A percentile compares a stretch with the other conserved stretches of the same genome.
Evolutionary conservation across 2,329 filamentous ascomycete species (phyloP).

Genomic region (Aspergillus eucalypticola): DNA sequence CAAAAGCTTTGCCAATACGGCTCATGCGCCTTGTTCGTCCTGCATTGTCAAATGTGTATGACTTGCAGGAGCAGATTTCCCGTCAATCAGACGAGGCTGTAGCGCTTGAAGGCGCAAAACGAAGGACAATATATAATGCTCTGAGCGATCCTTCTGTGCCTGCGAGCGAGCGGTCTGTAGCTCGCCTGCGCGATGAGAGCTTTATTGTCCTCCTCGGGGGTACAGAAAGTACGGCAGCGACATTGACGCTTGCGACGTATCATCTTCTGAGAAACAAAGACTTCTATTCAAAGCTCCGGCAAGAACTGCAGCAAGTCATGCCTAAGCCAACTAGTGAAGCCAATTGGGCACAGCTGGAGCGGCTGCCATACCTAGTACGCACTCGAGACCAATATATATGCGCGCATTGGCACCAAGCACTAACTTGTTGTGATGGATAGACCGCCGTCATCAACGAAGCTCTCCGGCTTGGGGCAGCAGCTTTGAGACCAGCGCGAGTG

Average conservation of each 20-base stretch:
- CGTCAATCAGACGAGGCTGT: neutral
- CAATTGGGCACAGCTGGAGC: conserved; percentile 37
- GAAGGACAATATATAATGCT: neutral
- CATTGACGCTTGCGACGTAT: conserved; percentile 31
- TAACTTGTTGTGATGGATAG: neutral
- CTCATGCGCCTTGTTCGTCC: conserved; percentile 1
- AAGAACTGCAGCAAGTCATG: conserved; percentile 32
- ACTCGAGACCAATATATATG: neutral
- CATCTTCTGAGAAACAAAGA: conserved; percentile 24
- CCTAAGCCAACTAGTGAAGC: conserved; percentile 25
- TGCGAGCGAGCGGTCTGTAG: neutral
- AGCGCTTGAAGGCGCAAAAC: neutral
- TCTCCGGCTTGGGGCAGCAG: conserved; percentile 43
- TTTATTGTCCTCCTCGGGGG: conserved; percentile 41
- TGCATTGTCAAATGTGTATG: neutral
- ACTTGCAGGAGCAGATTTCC: neutral
- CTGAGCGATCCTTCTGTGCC: conserved; percentile 5
- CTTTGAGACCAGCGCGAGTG: conserved; percentile 30
- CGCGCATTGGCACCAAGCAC: neutral
- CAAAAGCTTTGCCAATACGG: neutral
- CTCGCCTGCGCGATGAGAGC: conserved; percentile 34
- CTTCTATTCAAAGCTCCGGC: conserved; percentile 24
- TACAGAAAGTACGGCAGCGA: conserved; percentile 40
- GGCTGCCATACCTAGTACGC: conserved; percentile 43
- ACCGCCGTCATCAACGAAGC: conserved; percentile 25